These are phyloP conservation scores for Botrytis tulipae DNA, from an alignment of 2,329 filamentous ascomycete species.

Conservation along the genomic window DNA sequence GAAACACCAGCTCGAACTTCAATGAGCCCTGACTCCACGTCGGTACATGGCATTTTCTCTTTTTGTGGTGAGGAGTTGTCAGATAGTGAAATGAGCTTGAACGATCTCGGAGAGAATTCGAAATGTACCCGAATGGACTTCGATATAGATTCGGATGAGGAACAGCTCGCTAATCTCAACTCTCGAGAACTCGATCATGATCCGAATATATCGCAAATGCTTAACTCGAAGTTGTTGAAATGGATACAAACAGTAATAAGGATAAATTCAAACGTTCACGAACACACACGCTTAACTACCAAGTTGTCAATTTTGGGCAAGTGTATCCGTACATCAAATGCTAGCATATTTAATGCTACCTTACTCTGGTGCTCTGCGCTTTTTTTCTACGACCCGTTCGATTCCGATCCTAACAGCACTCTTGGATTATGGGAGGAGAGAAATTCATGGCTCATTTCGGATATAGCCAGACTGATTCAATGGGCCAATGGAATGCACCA, in stretches of 20 bases:
- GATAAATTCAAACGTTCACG: not conserved
- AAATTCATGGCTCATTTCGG: not conserved
- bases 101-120: not conserved
- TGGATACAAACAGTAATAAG: not conserved
- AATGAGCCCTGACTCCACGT: not conserved
- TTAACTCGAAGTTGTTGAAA: not conserved
- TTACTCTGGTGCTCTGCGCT: not conserved
- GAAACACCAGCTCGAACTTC: not conserved
- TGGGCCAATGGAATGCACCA: not conserved
- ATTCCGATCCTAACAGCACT: not conserved
- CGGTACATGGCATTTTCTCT: not conserved
- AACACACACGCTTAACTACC: not conserved
- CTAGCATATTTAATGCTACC: not conserved
- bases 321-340: not conserved
- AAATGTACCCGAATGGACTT: not conserved
- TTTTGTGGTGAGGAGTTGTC: not conserved
- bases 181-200: slow-evolving; percentile 1
- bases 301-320: not conserved
- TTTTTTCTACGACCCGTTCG: not conserved
- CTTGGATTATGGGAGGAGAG: not conserved
- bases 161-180: not conserved
- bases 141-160: slow-evolving; percentile 5
- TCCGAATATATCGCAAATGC: not conserved
- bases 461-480: not conserved
- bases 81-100: not conserved